Conservation (phyloP, 2,329 filamentous ascomycete genomes). For the Didymella pinodella region DNA sequence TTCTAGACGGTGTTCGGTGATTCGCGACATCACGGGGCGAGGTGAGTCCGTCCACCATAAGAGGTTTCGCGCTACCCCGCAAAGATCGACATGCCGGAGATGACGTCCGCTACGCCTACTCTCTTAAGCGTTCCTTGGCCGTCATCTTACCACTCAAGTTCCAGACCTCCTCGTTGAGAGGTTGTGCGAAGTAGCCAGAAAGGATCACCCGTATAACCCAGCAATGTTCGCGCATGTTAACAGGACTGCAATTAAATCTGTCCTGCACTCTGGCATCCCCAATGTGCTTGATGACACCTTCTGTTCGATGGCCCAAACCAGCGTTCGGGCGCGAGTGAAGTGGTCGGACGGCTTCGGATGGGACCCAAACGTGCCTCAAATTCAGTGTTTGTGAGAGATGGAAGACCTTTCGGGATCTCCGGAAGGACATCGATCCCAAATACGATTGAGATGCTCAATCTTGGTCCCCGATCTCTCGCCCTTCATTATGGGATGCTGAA, state of each 20-base stretch:
- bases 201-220: not conserved
- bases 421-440: conserved; percentile 15
- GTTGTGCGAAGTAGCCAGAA: not conserved
- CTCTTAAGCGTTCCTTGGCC: not conserved
- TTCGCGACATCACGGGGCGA: conserved; percentile 10
- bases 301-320: conserved; percentile 3
- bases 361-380: conserved; percentile 6
- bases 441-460: conserved; percentile 9
- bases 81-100: conserved; percentile 4
- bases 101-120: not conserved
- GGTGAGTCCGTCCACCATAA: not conserved
- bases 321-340: conserved; percentile 1
- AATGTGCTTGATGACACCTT: conserved; percentile 2
- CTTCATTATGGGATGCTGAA: conserved; percentile 11
- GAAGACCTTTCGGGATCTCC: conserved; percentile 7
- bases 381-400: conserved; percentile 4
- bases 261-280: conserved; percentile 7
- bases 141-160: not conserved
- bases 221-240: not conserved
- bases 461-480: conserved; percentile 10
- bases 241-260: conserved; percentile 1
- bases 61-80: conserved; percentile 7
- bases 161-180: not conserved
- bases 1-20: not conserved
- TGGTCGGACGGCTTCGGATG: not conserved